These are phyloP conservation scores for Poa annua DNA, from an alignment of 176 grass and related monocot species.

Conservation along the genomic window DNA sequence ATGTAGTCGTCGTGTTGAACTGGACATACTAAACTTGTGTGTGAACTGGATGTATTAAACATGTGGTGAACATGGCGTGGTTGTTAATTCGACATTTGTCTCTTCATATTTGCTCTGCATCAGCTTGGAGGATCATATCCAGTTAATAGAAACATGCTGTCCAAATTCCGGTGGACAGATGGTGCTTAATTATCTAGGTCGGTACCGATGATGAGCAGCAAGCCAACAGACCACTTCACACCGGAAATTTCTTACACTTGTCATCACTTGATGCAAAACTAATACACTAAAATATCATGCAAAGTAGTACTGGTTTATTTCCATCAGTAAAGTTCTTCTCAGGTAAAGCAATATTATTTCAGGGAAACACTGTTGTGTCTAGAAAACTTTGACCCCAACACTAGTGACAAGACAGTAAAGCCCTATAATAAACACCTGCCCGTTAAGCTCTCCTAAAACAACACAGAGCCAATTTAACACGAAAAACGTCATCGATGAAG, in stretches of 20 bases:
- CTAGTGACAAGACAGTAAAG: neutral
- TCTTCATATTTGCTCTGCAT: conserved; percentile 26
- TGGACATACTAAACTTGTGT: neutral
- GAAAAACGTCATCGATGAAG: neutral
- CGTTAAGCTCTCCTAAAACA: conserved; percentile 27
- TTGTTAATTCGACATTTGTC: neutral
- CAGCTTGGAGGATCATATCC: conserved; percentile 30
- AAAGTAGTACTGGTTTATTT: too few species aligned
- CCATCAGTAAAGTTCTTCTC: too few species aligned
- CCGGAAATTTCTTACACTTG: too few species aligned
- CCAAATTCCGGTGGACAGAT: too few species aligned
- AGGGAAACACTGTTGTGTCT: neutral
- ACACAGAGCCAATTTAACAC: neutral
- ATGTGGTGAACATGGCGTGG: neutral
- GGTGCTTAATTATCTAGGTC: too few species aligned
- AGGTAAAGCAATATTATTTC: neutral
- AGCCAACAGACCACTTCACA: too few species aligned
- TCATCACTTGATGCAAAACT: too few species aligned
- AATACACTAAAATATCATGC: too few species aligned
- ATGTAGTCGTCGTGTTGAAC: neutral
- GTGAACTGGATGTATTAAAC: neutral
- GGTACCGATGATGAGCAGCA: too few species aligned
- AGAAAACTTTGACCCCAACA: conserved; percentile 9
- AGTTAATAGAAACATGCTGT: conserved; percentile 10
- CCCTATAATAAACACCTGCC: conserved; percentile 21